Evolutionary conservation across 768 basidiomycete genomes (phyloP).

Genomic region (Leucosporidium creatinivorum): DNA sequence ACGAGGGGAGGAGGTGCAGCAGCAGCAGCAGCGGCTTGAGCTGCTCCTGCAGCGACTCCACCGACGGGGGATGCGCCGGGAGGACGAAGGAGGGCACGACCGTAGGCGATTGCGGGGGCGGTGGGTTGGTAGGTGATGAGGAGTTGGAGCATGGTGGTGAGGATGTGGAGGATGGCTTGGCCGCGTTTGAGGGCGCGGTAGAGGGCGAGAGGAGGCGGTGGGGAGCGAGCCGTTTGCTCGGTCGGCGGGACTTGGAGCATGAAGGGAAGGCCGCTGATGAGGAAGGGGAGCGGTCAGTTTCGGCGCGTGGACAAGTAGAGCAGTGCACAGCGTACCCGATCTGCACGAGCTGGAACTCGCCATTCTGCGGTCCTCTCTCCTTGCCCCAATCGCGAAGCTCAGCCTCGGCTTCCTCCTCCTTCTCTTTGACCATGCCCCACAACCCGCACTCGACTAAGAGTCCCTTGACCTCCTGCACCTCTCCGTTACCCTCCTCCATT

Average conservation of each 20-base stretch:
- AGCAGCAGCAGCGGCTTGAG: neutral
- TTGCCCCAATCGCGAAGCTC: neutral
- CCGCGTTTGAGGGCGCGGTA: conserved; percentile 9
- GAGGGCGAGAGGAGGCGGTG: neutral
- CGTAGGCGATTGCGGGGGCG: conserved; percentile 15
- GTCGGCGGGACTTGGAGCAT: conserved; percentile 12
- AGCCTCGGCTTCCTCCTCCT: neutral
- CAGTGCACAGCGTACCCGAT: conserved; percentile 10
- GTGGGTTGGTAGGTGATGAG: conserved; percentile 22
- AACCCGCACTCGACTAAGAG: conserved; percentile 14
- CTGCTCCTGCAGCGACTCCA: neutral
- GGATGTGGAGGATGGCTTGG: conserved; percentile 12
- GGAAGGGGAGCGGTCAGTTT: accelerated
- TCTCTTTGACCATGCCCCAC: neutral
- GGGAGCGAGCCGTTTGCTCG: neutral
- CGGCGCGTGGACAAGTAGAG: neutral
- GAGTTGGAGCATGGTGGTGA: conserved; percentile 29
- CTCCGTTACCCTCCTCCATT: neutral
- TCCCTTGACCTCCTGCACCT: conserved; percentile 7
- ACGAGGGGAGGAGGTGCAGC: neutral
- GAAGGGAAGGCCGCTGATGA: conserved; percentile 23
- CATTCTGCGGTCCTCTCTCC: neutral
- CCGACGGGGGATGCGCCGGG: neutral
- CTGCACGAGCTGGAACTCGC: conserved; percentile 20
- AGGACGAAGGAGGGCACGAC: conserved; percentile 2